Percentiles rank a stretch among this genome's conserved stretches.
These are phyloP conservation scores for Cryptococcus depauperatus DNA, from an alignment of 1,284 basidiomycete genomes.

Conservation along the genomic window DNA sequence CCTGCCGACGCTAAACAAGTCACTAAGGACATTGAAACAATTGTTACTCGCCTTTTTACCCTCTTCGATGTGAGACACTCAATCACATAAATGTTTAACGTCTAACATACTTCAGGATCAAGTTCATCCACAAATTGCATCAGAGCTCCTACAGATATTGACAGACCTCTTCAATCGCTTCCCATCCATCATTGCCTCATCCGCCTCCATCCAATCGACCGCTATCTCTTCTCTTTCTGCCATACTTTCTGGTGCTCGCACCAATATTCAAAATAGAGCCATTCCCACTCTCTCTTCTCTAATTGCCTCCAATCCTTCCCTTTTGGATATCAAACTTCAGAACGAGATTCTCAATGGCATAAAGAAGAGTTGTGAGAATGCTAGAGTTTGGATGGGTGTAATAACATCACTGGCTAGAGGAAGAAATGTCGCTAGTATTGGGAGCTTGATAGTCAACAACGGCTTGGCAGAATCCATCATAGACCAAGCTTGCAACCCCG, in stretches of 20 bases:
- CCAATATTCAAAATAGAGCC: conserved; percentile 81
- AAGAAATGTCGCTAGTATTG: conserved; percentile 22
- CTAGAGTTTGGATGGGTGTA: conserved; percentile 30
- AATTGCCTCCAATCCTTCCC: conserved; percentile 22
- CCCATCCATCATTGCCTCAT: conserved; percentile 54
- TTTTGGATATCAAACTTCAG: conserved; percentile 26
- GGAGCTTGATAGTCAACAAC: conserved; percentile 26
- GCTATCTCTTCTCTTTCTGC: conserved; percentile 67
- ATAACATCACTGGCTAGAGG: conserved; percentile 33
- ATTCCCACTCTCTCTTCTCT: conserved; percentile 60
- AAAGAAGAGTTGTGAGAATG: conserved; percentile 17
- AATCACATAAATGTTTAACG: neutral
- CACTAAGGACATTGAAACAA: conserved; percentile 67
- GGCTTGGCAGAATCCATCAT: conserved; percentile 23
- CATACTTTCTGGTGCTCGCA: conserved; percentile 64
- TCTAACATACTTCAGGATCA: conserved; percentile 44
- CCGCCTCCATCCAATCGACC: conserved; percentile 47
- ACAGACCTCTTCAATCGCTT: conserved; percentile 85
- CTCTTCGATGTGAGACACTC: conserved; percentile 64
- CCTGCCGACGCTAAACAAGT: conserved; percentile 71
- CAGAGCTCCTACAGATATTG: conserved; percentile 84
- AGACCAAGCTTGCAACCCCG: conserved; percentile 23
- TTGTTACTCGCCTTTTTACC: conserved; percentile 72
- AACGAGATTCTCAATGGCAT: conserved; percentile 24
- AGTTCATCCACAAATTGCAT: conserved; percentile 66